Conservation (phyloP, 768 basidiomycete genomes). For the Amanita molliuscula region DNA sequence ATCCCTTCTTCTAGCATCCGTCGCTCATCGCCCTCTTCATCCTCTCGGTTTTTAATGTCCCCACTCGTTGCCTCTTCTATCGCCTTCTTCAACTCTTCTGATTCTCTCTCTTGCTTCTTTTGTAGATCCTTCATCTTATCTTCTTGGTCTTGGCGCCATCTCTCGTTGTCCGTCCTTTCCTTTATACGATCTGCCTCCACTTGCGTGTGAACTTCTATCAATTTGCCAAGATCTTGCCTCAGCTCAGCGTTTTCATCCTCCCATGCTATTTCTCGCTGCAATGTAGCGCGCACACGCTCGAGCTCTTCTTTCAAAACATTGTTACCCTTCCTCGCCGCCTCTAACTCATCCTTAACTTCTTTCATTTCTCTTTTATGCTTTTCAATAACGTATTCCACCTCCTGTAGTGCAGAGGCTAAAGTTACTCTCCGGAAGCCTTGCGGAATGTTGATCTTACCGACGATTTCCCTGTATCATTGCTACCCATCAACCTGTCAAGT, state of each 20-base stretch:
- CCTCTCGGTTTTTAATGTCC: constrained; percentile 3
- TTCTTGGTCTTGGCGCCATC: not conserved
- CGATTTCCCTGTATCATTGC: not conserved
- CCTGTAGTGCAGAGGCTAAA: constrained; percentile 34
- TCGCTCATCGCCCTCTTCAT: constrained; percentile 2
- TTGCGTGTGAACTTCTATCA: not conserved
- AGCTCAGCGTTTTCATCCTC: not conserved
- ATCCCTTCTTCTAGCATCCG: not conserved
- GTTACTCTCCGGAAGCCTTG: not conserved
- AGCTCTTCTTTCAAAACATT: not conserved
- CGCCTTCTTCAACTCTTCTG: constrained; percentile 7
- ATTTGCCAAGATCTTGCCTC: not conserved
- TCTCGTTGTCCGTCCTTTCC: not conserved
- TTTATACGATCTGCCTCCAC: not conserved
- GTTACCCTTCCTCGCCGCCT: not conserved
- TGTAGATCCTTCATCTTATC: constrained; percentile 8
- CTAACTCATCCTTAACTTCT: constrained; percentile 14
- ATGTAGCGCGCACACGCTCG: not conserved
- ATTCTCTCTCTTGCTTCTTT: constrained; percentile 7
- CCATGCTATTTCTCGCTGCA: not conserved
- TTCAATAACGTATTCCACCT: constrained; percentile 21
- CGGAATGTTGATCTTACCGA: not conserved
- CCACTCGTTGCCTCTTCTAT: constrained; percentile 5
- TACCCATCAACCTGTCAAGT: not conserved
- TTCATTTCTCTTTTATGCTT: constrained; percentile 22